phyloP scores from a whole-genome alignment of 176 grass and related monocot species.

The Sorghum bicolor region Sorghum_bicolor_NCBIv3 NC_012870.2:17199501-17200000 shows the following conservation, averaged over 20 bases:
- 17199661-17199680: conserved; percentile 16
- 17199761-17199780: conserved; percentile 15
- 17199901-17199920: conserved; percentile 80
- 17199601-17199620: conserved; percentile 84
- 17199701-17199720: conserved; percentile 2
- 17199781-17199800: not conserved
- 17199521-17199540: conserved; percentile 64
- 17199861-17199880: conserved; percentile 97
- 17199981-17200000: conserved; percentile 7
- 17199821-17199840: conserved; percentile 18
- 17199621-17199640: conserved; percentile 88
- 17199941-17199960: conserved; percentile 11
- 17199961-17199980: not conserved
- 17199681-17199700: not conserved
- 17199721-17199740: not conserved
- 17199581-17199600: conserved; percentile 98
- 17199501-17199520: conserved; percentile 7
- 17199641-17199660: conserved; percentile 80
- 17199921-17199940: conserved; percentile 13
- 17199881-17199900: conserved; percentile 97
- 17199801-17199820: not conserved
- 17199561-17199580: conserved; percentile 96
- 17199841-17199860: conserved; percentile 99
- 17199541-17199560: conserved; percentile 83
- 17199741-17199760: conserved; percentile 7